Evolutionary conservation across 192 early-diverging fungal genomes (phyloP).

Genomic region (Coemansia sp.): DNA sequence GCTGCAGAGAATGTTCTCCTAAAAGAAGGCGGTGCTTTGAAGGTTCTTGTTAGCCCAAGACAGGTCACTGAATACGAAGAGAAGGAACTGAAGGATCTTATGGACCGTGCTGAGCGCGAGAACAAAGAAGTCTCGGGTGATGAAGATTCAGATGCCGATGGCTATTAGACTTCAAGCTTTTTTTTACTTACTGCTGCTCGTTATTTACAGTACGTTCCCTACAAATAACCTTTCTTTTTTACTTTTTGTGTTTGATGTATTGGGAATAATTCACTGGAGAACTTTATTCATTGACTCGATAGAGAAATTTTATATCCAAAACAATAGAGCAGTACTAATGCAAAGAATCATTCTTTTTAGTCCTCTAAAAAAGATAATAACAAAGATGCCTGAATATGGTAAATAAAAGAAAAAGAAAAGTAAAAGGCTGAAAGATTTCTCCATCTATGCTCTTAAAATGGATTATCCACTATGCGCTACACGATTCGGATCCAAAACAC

Average conservation of each 20-base stretch:
- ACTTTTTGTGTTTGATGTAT: too few relatives aligned
- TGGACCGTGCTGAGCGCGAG: slow-evolving; percentile 87
- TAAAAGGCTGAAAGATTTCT: too few relatives aligned
- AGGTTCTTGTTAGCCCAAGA: slow-evolving; percentile 88
- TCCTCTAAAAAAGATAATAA: too few relatives aligned
- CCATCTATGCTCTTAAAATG: too few relatives aligned
- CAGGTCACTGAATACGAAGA: slow-evolving; percentile 92
- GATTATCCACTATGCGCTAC: slow-evolving; percentile 6
- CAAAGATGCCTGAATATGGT: too few relatives aligned
- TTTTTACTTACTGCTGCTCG: too few relatives aligned
- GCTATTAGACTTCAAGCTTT: slow-evolving; percentile 15
- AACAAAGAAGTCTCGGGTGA: slow-evolving; percentile 92
- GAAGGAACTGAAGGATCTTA: slow-evolving; percentile 83
- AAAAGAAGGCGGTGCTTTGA: slow-evolving; percentile 68
- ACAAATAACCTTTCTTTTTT: too few relatives aligned
- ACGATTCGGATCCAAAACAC: slow-evolving; percentile 40
- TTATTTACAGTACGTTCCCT: too few relatives aligned
- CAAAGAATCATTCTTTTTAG: too few relatives aligned
- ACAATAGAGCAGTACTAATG: background rate
- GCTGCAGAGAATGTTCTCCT: slow-evolving; percentile 77
- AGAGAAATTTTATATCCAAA: background rate
- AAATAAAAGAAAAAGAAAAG: background rate
- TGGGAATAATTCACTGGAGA: background rate
- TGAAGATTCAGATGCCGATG: slow-evolving; percentile 72
- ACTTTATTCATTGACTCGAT: background rate